Conservation (phyloP, 768 basidiomycete genomes). For the Trametes villosa region DNA sequence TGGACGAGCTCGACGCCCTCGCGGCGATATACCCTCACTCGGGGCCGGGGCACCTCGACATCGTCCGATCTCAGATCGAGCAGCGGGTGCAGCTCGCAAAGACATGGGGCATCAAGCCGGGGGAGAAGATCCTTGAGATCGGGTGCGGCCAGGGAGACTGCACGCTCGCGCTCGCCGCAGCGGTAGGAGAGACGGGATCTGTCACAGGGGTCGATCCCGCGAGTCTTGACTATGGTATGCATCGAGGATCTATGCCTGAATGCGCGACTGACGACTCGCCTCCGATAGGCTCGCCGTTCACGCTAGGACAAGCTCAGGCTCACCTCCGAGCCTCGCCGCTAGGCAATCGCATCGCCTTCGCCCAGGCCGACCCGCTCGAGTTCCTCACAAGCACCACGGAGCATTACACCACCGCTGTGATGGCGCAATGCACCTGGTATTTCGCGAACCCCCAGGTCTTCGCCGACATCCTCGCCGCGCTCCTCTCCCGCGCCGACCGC, state of each 20-base stretch:
- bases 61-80: constrained; percentile 29
- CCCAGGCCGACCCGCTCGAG: constrained; percentile 36
- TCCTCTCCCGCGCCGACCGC: constrained; percentile 30
- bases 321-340: constrained; percentile 35
- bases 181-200: constrained; percentile 40
- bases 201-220: constrained; percentile 47
- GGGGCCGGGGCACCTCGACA: constrained; percentile 3
- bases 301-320: constrained; percentile 43
- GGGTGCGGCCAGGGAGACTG: constrained; percentile 49
- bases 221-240: constrained; percentile 40
- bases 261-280: not conserved
- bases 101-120: constrained; percentile 35
- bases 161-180: constrained; percentile 41
- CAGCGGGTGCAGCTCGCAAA: constrained; percentile 40
- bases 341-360: constrained; percentile 41
- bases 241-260: too few species aligned
- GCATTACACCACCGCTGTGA: constrained; percentile 39
- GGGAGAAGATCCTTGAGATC: constrained; percentile 41
- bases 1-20: constrained; percentile 16
- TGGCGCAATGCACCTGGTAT: constrained; percentile 46
- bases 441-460: constrained; percentile 41
- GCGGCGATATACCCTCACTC: constrained; percentile 24
- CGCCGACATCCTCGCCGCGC: constrained; percentile 33
- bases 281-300: constrained; percentile 38
- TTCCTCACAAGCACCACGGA: constrained; percentile 30